Conservation (phyloP, 106 monocot species). For the Dendrobium catenatum region DNA sequence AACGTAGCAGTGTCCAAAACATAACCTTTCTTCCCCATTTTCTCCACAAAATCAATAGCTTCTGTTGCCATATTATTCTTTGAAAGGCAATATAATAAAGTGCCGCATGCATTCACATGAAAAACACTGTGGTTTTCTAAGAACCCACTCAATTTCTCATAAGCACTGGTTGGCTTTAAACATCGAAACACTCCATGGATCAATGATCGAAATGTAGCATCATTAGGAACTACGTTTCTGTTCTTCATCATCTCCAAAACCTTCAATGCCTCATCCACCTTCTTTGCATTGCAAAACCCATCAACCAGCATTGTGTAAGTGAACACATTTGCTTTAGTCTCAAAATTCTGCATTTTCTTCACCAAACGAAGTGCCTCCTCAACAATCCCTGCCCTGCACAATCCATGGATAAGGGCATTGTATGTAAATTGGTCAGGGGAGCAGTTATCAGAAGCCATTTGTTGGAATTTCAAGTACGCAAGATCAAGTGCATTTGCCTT, state of each 20-base stretch:
- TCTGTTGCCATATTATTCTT: constrained; percentile 55
- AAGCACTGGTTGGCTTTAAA: constrained; percentile 38
- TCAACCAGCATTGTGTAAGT: constrained; percentile 86
- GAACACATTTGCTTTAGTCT: constrained; percentile 57
- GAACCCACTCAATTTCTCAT: constrained; percentile 28
- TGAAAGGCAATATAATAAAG: constrained; percentile 63
- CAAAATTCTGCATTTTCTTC: constrained; percentile 71
- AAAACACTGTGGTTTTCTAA: constrained; percentile 24
- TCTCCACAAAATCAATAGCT: constrained; percentile 39
- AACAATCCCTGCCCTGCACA: constrained; percentile 72
- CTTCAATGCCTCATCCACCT: constrained; percentile 44
- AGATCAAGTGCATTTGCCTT: constrained; percentile 64
- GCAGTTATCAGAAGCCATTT: constrained; percentile 86
- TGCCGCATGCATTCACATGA: constrained; percentile 28
- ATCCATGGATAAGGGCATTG: constrained; percentile 79
- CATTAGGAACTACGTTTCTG: constrained; percentile 53
- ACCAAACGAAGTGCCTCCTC: constrained; percentile 66
- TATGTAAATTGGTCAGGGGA: constrained; percentile 81
- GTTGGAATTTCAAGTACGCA: constrained; percentile 87
- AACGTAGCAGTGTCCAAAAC: constrained; percentile 40
- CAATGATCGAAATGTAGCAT: constrained; percentile 64
- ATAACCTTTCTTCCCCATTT: constrained; percentile 34
- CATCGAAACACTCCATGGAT: constrained; percentile 66
- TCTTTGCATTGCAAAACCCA: constrained; percentile 87
- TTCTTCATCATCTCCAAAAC: constrained; percentile 57